Base-by-base conservation (phyloP, 1,139 yeast species). In the Geotrichum cucujoidarum region DNA sequence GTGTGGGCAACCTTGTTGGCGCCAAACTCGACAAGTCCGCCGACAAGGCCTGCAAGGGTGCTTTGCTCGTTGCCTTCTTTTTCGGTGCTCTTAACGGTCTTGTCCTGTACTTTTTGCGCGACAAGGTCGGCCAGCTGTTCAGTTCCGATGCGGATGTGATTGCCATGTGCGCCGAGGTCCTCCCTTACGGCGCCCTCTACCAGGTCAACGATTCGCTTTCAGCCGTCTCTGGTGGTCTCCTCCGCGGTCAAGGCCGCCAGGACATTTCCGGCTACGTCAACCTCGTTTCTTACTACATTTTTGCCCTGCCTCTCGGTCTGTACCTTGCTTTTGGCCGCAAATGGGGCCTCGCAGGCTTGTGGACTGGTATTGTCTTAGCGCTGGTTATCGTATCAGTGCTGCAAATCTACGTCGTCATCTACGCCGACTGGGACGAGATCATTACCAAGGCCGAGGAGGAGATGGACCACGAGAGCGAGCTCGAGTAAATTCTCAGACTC, bases 161-260 rank as follows among this genome's bases (percentile, higher is more conserved):
- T 22, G 56, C 60, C 0, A 57, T 70, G 48, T 74, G 74, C 4
- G 65, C 69, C 60, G 61, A 76, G 1, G 70, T 86, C 14, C 74
- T 86, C 55, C 95, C 95, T 0, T 64, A 83, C 45, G 86, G 87
- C 33, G 80, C 94, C 0, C 56, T 81, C 1, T 75, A 84, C 54
- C 92, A 86, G 57, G 70, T 86, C 2, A 82, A 85, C 58, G 97
- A 89, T 62, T 81, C 95, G 1, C 59, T 84, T 35, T 86, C 89
- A n/a, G 83, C 89, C 10, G 88, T 86, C 2, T 83, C 90, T 1
- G 86, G 88, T 49, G 92, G 95, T 1, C 77, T 87, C 43, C 66
- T 89, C 46, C 72, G 97, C 51, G 96, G 95, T 3, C 86, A 85
- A 62, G 96, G 95, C 0, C 74, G 81, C 61, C 96, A 89, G 64